Percentiles rank a stretch among this genome's conserved stretches.
These are phyloP conservation scores for Arthrobotrys megalospora DNA, from an alignment of 2,329 filamentous ascomycete genomes.

Conservation along the genomic window DNA sequence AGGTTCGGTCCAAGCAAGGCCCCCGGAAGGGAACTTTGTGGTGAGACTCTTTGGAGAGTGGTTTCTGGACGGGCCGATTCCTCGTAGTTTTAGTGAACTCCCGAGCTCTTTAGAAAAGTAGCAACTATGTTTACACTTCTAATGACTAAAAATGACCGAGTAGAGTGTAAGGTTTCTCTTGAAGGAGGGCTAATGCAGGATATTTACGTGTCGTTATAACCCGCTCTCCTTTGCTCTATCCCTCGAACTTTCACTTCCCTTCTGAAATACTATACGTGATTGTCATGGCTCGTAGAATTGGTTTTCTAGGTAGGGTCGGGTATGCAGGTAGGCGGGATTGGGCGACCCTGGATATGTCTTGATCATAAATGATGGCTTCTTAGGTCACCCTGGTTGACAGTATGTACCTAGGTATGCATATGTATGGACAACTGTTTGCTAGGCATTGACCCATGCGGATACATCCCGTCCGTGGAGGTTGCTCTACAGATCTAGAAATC, in stretches of 20 bases:
- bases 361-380: background rate
- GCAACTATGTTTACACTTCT: background rate
- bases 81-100: background rate
- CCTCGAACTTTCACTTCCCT: background rate
- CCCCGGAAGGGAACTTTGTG: background rate
- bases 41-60: background rate
- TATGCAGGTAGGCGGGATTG: background rate
- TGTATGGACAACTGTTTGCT: background rate
- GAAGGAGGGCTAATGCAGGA: background rate
- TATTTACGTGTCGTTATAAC: background rate
- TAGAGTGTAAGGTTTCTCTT: background rate
- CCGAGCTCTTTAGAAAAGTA: too few relatives aligned
- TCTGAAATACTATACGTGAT: background rate
- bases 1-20: background rate
- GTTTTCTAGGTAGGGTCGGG: background rate
- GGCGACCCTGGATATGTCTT: background rate
- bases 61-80: background rate
- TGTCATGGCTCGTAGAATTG: background rate
- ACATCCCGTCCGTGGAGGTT: too few relatives aligned
- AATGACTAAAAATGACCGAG: background rate
- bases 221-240: background rate
- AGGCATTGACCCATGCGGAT: background rate
- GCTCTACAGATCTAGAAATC: too few relatives aligned
- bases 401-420: too few relatives aligned
- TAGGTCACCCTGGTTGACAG: background rate